Percentiles rank a stretch among this genome's conserved stretches.
phyloP scores from a whole-genome alignment of 768 basidiomycete genomes.

The Leccinum boreale region DNA sequence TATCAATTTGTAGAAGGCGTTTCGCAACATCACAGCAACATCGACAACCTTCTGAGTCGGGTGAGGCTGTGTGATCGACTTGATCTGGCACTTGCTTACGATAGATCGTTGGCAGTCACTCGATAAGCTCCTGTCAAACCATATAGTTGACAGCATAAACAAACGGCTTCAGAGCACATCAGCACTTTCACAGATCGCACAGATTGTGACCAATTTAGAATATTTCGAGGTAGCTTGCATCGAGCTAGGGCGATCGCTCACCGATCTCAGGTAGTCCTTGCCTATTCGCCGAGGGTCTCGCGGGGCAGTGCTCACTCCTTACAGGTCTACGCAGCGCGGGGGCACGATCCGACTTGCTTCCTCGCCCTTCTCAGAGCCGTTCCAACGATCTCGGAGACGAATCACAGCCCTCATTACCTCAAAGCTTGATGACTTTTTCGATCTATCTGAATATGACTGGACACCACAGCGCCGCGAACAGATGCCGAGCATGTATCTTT shows the following conservation, averaged over 20 bases:
- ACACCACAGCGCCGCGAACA: conserved; percentile 66
- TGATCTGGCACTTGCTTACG: conserved; percentile 1
- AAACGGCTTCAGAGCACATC: conserved; percentile 71
- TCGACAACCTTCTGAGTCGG: conserved; percentile 88
- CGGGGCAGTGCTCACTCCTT: conserved; percentile 1
- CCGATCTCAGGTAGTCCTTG: conserved; percentile 66
- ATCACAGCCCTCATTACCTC: conserved; percentile 82
- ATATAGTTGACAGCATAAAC: conserved; percentile 74
- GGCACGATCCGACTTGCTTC: conserved; percentile 72
- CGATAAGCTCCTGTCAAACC: conserved; percentile 73
- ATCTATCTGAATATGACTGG: conserved; percentile 94
- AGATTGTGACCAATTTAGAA: conserved; percentile 90
- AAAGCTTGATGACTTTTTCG: conserved; percentile 95
- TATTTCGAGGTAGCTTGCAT: conserved; percentile 83
- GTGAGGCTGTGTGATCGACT: conserved; percentile 37
- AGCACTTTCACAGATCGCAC: conserved; percentile 86
- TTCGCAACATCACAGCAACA: conserved; percentile 84
- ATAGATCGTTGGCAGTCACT: conserved; percentile 56
- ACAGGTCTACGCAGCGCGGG: conserved; percentile 81
- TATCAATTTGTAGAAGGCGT: conserved; percentile 97
- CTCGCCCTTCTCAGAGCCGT: conserved; percentile 64
- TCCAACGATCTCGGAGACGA: conserved; percentile 66
- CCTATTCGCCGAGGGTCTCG: not conserved
- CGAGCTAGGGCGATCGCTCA: conserved; percentile 82
- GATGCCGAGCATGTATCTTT: conserved; percentile 89